A percentile compares a stretch with the other conserved stretches of the same genome.
Conservation (phyloP, 768 basidiomycete genomes). For the Termitomyces sp. region DNA sequence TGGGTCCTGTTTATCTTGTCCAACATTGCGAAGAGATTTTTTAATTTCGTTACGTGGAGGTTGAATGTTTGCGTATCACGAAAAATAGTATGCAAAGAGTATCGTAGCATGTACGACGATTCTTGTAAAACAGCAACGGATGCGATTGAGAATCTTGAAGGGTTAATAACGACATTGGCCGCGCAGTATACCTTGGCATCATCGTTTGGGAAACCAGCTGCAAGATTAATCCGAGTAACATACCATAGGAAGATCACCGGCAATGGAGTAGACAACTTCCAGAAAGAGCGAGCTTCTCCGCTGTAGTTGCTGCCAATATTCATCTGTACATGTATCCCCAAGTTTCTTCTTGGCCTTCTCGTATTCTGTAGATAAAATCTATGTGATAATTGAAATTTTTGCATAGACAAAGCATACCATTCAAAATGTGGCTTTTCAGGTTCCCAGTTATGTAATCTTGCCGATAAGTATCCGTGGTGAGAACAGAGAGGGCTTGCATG, state of each 20-base stretch:
- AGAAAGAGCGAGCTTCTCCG: conserved; percentile 6
- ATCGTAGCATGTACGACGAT: conserved; percentile 24
- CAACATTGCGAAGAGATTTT: conserved; percentile 24
- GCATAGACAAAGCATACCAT: conserved; percentile 15
- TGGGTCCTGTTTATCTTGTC: conserved; percentile 17
- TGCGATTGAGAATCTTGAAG: conserved; percentile 29
- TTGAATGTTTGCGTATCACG: conserved; percentile 14
- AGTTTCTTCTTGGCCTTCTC: conserved; percentile 17
- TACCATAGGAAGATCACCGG: conserved; percentile 28
- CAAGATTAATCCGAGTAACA: neutral
- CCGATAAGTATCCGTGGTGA: conserved; percentile 22
- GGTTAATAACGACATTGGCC: conserved; percentile 23
- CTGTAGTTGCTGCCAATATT: conserved; percentile 15
- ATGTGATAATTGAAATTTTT: neutral
- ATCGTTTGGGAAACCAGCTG: neutral
- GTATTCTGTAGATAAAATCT: conserved; percentile 20
- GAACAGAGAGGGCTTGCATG: conserved; percentile 23
- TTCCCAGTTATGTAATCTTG: conserved; percentile 35
- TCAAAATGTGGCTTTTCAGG: conserved; percentile 24
- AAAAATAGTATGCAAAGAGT: conserved; percentile 18
- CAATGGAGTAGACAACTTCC: conserved; percentile 12
- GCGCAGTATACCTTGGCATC: conserved; percentile 31
- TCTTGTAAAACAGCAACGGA: conserved; percentile 36
- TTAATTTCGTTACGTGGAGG: conserved; percentile 21
- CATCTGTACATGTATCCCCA: conserved; percentile 17